Percentiles rank a stretch among this genome's conserved stretches.
These are phyloP conservation scores for Yamadazyma akitaensis DNA, from an alignment of 805 yeast genomes.

Conservation along the genomic window DNA sequence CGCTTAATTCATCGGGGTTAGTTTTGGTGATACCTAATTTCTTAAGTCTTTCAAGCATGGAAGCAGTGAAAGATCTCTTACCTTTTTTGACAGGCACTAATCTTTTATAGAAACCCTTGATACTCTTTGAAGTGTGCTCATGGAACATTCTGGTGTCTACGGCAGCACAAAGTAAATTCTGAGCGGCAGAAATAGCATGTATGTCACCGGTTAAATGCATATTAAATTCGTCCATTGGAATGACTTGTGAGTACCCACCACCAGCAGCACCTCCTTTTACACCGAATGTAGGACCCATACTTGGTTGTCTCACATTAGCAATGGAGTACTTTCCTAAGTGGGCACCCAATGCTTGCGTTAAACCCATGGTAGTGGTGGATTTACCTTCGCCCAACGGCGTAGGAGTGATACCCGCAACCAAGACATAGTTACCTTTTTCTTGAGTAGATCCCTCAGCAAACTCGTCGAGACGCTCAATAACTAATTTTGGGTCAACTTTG, in stretches of 20 bases:
- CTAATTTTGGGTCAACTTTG: conserved; percentile 57
- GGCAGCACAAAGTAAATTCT: conserved; percentile 92
- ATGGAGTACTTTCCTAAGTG: conserved; percentile 77
- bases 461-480: conserved; percentile 46
- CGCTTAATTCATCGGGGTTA: conserved; percentile 75
- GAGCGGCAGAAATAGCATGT: conserved; percentile 93
- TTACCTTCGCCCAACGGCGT: conserved; percentile 98
- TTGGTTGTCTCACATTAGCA: conserved; percentile 96
- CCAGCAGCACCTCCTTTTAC: conserved; percentile 99
- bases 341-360: conserved; percentile 96
- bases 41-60: conserved; percentile 70
- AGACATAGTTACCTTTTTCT: conserved; percentile 78
- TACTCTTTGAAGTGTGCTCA: conserved; percentile 77
- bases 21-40: conserved; percentile 81
- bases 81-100: conserved; percentile 87
- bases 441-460: conserved; percentile 62
- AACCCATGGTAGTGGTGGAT: conserved; percentile 92
- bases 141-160: conserved; percentile 97
- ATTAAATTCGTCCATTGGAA: conserved; percentile 98
- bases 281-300: conserved; percentile 99
- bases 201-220: conserved; percentile 97
- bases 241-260: conserved; percentile 96
- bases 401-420: conserved; percentile 97
- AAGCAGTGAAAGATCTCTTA: conserved; percentile 68
- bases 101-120: conserved; percentile 75